Conservation (phyloP, 331 rosid species). For the Saraca asoca region DNA sequence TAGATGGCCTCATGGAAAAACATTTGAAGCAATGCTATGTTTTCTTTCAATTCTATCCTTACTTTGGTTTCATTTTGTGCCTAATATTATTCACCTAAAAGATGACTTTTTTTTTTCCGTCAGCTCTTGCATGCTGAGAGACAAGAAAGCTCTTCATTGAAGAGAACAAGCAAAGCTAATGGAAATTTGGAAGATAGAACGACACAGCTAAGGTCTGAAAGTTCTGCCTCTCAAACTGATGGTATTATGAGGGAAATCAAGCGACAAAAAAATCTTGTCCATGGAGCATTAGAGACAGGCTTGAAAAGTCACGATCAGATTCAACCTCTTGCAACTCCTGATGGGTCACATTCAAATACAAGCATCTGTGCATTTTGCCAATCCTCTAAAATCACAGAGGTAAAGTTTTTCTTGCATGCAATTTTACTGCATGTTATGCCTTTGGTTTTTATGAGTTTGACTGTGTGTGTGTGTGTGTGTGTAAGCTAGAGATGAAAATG, state of each 20-base stretch:
- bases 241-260: constrained; percentile 51
- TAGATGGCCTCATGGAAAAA: too few relatives aligned
- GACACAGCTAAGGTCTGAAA: constrained; percentile 47
- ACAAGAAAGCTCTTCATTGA: constrained; percentile 45
- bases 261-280: constrained; percentile 52
- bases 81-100: neutral
- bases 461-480: neutral
- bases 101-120: neutral
- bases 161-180: constrained; percentile 34
- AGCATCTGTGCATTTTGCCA: constrained; percentile 81
- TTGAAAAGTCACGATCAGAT: constrained; percentile 10
- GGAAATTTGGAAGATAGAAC: constrained; percentile 38
- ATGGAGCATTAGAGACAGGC: constrained; percentile 22
- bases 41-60: too few relatives aligned
- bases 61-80: too few relatives aligned
- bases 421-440: neutral
- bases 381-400: constrained; percentile 69
- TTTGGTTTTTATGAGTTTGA: too few relatives aligned
- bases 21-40: too few relatives aligned
- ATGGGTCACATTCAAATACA: constrained; percentile 20
- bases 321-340: constrained; percentile 10
- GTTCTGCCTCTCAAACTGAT: constrained; percentile 58
- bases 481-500: too few relatives aligned
- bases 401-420: constrained; percentile 27
- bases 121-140: constrained; percentile 37